Percentiles rank a stretch among this genome's conserved stretches.
These are phyloP conservation scores for Cladosporium sp. DNA, from an alignment of 2,329 filamentous ascomycete species.

Conservation along the genomic window DNA sequence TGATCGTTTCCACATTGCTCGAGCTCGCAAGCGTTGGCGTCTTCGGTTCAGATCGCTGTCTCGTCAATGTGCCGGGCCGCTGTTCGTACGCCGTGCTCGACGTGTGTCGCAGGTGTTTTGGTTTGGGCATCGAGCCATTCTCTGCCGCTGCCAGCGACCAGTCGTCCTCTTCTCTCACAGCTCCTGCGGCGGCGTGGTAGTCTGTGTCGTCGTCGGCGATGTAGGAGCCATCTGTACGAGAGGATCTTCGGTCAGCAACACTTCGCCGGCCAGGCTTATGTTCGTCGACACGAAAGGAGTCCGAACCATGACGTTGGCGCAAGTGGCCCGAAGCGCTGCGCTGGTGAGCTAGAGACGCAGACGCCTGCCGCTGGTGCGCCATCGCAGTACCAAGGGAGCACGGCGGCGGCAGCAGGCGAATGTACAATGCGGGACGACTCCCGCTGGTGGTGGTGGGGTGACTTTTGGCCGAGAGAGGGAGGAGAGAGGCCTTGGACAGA, in stretches of 20 bases:
- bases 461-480: not conserved
- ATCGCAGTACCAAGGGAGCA: slow-evolving; percentile 15
- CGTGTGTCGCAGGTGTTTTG: not conserved
- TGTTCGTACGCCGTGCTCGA: slow-evolving; percentile 6
- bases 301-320: slow-evolving; percentile 31
- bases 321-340: slow-evolving; percentile 27
- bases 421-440: not conserved
- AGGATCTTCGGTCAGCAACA: slow-evolving; percentile 12
- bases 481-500: not conserved
- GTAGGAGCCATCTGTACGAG: slow-evolving; percentile 17
- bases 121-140: slow-evolving; percentile 16
- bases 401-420: slow-evolving; percentile 4
- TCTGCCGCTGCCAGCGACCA: slow-evolving; percentile 22
- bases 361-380: slow-evolving; percentile 24
- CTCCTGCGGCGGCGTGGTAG: slow-evolving; percentile 1
- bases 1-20: not conserved
- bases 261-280: slow-evolving; percentile 10
- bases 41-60: slow-evolving; percentile 9
- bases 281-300: slow-evolving; percentile 18
- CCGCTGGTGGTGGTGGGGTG: slow-evolving; percentile 1
- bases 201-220: slow-evolving; percentile 19
- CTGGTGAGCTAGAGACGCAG: slow-evolving; percentile 16
- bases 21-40: slow-evolving; percentile 11
- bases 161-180: slow-evolving; percentile 17
- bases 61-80: not conserved